Evolutionary conservation across 768 basidiomycete species (phyloP).

Genomic region (Inosperma sp.): DNA sequence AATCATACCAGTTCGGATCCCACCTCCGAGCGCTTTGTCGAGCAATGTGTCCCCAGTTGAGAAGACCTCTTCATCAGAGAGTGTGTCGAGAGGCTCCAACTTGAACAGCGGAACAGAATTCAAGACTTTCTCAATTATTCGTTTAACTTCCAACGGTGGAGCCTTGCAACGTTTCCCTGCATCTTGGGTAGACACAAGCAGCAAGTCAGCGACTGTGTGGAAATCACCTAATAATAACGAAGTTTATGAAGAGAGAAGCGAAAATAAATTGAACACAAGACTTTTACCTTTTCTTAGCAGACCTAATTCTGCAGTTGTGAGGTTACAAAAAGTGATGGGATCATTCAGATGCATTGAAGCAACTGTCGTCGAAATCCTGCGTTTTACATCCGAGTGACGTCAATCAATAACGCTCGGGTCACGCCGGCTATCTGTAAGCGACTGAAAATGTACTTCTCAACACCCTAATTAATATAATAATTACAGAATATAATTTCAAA

Average conservation of each 20-base stretch:
- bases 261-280: background rate
- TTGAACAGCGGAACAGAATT: slow-evolving; percentile 34
- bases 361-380: no score
- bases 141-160: slow-evolving; percentile 44
- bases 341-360: slow-evolving; percentile 8
- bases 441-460: no score
- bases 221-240: slow-evolving; percentile 41
- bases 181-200: slow-evolving; percentile 46
- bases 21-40: slow-evolving; percentile 72
- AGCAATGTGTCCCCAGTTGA: slow-evolving; percentile 72
- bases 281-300: slow-evolving; percentile 31
- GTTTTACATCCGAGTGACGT: no score
- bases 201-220: slow-evolving; percentile 42
- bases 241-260: slow-evolving; percentile 1
- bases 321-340: slow-evolving; percentile 2
- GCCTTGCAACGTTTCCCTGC: slow-evolving; percentile 54
- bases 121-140: slow-evolving; percentile 49
- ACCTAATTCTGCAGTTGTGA: slow-evolving; percentile 18
- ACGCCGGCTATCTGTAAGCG: no score
- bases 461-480: no score
- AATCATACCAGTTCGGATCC: slow-evolving; percentile 70
- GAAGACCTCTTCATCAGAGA: slow-evolving; percentile 43
- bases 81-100: slow-evolving; percentile 38
- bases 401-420: no score
- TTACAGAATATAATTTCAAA: no score